Evolutionary conservation across 108 stramenopile species (phyloP).

Genomic region (Cyclotella kingstonii): DNA sequence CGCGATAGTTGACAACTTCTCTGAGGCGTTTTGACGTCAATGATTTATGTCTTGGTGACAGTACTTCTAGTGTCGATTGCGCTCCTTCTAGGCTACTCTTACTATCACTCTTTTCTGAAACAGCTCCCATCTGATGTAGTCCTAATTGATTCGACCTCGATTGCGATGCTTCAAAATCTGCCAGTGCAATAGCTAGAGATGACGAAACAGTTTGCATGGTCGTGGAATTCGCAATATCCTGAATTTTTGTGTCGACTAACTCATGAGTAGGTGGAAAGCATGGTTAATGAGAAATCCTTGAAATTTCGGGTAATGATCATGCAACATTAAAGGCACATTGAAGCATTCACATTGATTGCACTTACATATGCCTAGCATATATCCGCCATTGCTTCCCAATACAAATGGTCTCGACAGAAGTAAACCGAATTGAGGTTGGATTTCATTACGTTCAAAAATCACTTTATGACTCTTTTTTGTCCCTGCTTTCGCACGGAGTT

Average conservation of each 20-base stretch:
- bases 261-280: neutral
- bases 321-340: neutral
- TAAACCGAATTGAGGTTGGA: conserved; percentile 19
- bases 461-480: neutral
- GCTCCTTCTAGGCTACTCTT: neutral
- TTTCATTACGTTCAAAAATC: conserved; percentile 6
- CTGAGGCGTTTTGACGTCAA: conserved; percentile 19
- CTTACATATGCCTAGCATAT: conserved; percentile 33
- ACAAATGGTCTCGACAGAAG: conserved; percentile 17
- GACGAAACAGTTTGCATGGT: conserved; percentile 77
- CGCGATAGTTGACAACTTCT: conserved; percentile 31
- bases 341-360: neutral
- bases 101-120: neutral
- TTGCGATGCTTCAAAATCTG: conserved; percentile 75
- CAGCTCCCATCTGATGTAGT: conserved; percentile 27
- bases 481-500: neutral
- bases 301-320: conserved; percentile 4
- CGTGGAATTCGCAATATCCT: conserved; percentile 71
- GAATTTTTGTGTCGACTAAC: conserved; percentile 61
- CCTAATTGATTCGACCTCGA: conserved; percentile 52
- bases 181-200: conserved; percentile 68
- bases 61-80: conserved; percentile 2
- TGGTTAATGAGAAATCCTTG: too few relatives aligned
- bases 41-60: conserved; percentile 17
- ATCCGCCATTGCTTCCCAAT: conserved; percentile 13